Conservation (phyloP, 192 early-diverging fungal species). For the Linnemannia exigua region DNA sequence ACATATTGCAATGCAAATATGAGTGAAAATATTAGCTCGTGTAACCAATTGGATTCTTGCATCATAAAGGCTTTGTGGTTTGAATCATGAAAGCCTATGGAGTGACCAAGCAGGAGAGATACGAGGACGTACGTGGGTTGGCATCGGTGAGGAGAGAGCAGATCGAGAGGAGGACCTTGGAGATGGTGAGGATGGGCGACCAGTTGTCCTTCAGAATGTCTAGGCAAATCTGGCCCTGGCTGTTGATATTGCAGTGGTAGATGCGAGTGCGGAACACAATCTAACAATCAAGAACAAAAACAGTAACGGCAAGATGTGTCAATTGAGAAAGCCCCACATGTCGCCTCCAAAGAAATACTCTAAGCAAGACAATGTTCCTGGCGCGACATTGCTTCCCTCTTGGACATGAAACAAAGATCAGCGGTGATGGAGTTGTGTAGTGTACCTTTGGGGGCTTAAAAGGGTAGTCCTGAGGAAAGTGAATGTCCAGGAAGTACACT, state of each 20-base stretch:
- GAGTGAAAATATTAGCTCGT: background rate
- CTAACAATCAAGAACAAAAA: conserved; percentile 46
- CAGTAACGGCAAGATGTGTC: background rate
- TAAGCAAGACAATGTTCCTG: background rate
- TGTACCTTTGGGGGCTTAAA: conserved; percentile 95
- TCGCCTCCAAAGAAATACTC: background rate
- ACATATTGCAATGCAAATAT: background rate
- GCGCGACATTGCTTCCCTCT: background rate
- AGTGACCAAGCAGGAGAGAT: background rate
- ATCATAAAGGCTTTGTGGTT: background rate
- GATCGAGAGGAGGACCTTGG: conserved; percentile 96
- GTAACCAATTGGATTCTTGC: background rate
- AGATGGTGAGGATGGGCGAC: conserved; percentile 95
- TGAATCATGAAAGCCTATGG: background rate
- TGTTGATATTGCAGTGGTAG: conserved; percentile 98
- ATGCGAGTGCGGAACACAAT: conserved; percentile 93
- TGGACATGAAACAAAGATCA: background rate
- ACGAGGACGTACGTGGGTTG: conserved; percentile 83
- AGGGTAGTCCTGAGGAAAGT: conserved; percentile 94
- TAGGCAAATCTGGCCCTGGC: conserved; percentile 91
- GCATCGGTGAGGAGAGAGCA: conserved; percentile 95
- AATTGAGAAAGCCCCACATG: background rate
- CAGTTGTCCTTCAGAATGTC: conserved; percentile 98
- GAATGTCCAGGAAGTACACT: conserved; percentile 94
- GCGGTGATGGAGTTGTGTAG: background rate